Evolutionary conservation across 176 grass and related monocot genomes (phyloP), one percentile per base, ranked within the genome.

Genomic region (Elymus sibiricus): DNA sequence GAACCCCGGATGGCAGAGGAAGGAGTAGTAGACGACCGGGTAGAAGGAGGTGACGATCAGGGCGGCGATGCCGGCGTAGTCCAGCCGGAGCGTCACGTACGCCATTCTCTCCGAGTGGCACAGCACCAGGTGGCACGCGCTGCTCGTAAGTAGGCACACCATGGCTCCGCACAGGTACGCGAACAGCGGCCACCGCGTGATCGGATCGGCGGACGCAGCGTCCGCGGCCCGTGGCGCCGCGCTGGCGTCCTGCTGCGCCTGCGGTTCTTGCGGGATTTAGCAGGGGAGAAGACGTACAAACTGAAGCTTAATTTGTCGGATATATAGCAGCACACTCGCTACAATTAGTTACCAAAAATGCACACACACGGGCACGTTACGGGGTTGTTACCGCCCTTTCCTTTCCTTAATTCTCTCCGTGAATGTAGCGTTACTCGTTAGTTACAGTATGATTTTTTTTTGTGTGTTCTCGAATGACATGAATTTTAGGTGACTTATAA

Each of bases 21-120:
- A 98, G 11, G 93, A 87, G 68, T 98, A 98, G 91, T 93, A 93
- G 86, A 93, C 86, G 2, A 93, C 79, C 12, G 95, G 95, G 76
- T 92, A 92, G 91, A 98, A 98, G 12, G 95, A 98, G 27, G 95
- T 87, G 76, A 90, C 95, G 86, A 98, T 95, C 22, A 98, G 87
- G 31, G 85, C 31, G 5, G 93, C 80, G 70, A 98, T 98, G 86
- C 95, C 95, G 55, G 91, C 90, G 83, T 98, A 98, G 89, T 98
- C 95, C 0, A 98, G 93, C 11, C 93, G 88, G 4, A 95, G 91
- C 32, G 92, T 92, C 37, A 98, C 31, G 83, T 90, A 92, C n/a
- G 83, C 83, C 15, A 78, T 74, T 60, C 83, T 84, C 81, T 92
- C 89, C 5, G 95, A 98, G 88, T 95, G 95, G 80, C 95, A 98